Conservation (phyloP, 2,329 filamentous ascomycete genomes). For the Diaporthe citriasiana region DNA sequence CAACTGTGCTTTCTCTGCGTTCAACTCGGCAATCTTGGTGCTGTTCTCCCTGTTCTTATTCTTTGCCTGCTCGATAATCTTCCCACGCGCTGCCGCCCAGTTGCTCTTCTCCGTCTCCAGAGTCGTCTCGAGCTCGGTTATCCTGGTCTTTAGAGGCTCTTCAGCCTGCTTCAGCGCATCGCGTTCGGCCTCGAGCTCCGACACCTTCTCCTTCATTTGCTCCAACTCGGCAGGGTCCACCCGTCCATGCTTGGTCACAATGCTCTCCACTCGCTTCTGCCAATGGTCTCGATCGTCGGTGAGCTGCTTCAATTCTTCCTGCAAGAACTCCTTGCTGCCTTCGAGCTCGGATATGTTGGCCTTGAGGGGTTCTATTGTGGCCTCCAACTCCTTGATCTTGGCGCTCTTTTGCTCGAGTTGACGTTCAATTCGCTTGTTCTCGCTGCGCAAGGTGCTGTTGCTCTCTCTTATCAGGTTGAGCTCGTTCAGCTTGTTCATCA, state of each 20-base stretch:
- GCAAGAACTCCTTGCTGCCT: constrained; percentile 82
- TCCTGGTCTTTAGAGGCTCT: constrained; percentile 65
- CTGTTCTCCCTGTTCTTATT: constrained; percentile 68
- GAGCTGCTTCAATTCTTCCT: constrained; percentile 89
- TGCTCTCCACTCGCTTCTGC: constrained; percentile 96
- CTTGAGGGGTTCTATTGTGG: constrained; percentile 85
- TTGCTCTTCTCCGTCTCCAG: constrained; percentile 68
- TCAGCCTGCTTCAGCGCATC: constrained; percentile 67
- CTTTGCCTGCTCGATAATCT: constrained; percentile 74
- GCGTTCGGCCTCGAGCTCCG: constrained; percentile 75
- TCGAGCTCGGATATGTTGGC: constrained; percentile 85
- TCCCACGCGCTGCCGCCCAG: constrained; percentile 67
- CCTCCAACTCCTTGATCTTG: constrained; percentile 81
- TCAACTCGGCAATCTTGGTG: constrained; percentile 67
- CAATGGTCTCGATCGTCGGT: constrained; percentile 94
- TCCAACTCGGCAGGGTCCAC: constrained; percentile 95
- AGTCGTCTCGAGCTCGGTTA: constrained; percentile 65
- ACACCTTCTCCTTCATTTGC: constrained; percentile 84
- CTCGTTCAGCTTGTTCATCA: constrained; percentile 95
- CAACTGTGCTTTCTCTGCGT: constrained; percentile 66
- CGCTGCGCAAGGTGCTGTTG: constrained; percentile 89
- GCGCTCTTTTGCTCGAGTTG: constrained; percentile 81
- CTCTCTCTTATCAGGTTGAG: constrained; percentile 97
- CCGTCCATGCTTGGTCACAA: constrained; percentile 95
- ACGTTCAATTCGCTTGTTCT: constrained; percentile 83